Evolutionary conservation across 805 yeast species (phyloP), one percentile per base, ranked within the genome.

Genomic region (Deakozyma indianensis): DNA sequence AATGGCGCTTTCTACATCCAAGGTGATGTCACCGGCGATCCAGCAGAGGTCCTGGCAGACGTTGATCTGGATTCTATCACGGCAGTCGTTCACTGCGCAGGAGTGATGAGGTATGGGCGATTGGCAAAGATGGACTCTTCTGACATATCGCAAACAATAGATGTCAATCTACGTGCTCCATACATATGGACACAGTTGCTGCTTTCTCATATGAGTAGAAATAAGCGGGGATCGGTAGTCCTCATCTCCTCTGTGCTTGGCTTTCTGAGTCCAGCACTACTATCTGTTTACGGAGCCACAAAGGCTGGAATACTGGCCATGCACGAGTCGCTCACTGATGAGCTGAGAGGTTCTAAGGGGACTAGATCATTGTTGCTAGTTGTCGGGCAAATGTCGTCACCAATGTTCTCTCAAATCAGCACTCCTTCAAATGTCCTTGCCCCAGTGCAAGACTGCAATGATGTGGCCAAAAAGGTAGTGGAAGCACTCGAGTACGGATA

Each of bases 221-320:
- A 57, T 20, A 66, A 70, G 47, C 65, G 90, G 41, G 96, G 96
- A 0, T 83, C 78, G 57, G 70, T 90, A 20, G 77, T 88, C 25
- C 83, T 87, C 2, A 68, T 90, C 35, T 85, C 94, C 0, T 85
- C 95, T 0, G 87, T 84, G 0, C 66, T 90, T 45, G 96, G 96
- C 0, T 78, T 80, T 51, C 71, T 83, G 68, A 73, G 92, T 0
- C 96, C 96, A 0, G 88, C 94, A 7, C 68, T 81, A 21, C 67
- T 85, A 47, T 49, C 80, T 41, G 83, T 83, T 0, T 90, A 90
- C 57, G 95, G 95, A 0, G 95, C 96, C 0, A 75, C 94, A 15
- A 90, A 90, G 59, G 80, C 94, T 0, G 96, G 94, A 0, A 62
- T 85, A 23, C 75, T 90, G 44, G 87, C 90, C 0, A 63, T 87